Conservation (phyloP, 192 early-diverging fungal species). For the Umbelopsis isabellina region DNA sequence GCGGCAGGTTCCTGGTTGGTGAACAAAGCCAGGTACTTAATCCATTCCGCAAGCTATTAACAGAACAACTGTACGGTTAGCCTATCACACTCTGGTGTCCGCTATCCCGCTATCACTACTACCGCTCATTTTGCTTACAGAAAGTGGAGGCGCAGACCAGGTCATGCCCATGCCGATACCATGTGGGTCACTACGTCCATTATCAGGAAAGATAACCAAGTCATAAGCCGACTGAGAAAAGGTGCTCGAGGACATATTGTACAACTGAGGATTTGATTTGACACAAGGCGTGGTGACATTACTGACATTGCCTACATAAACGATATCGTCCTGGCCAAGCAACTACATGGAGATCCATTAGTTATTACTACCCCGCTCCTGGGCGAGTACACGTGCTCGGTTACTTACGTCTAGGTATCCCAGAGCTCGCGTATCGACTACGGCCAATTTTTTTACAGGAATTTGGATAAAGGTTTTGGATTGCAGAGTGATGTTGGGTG, state of each 20-base stretch:
- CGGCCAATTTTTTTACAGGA: conserved; percentile 37
- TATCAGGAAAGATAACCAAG: conserved; percentile 25
- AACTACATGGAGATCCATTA: conserved; percentile 27
- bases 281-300: conserved; percentile 49
- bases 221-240: conserved; percentile 24
- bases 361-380: neutral
- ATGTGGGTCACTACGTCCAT: conserved; percentile 24
- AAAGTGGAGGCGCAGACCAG: conserved; percentile 23
- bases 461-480: conserved; percentile 36
- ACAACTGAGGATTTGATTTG: neutral
- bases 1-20: conserved; percentile 36
- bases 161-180: conserved; percentile 30
- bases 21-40: conserved; percentile 47
- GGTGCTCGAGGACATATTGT: neutral
- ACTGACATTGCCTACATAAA: conserved; percentile 28
- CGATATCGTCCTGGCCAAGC: conserved; percentile 33
- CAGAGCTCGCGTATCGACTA: conserved; percentile 36
- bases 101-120: too few species aligned
- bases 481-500: conserved; percentile 18
- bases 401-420: conserved; percentile 52
- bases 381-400: neutral
- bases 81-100: too few species aligned
- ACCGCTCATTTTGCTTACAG: conserved; percentile 15
- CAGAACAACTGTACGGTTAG: neutral
- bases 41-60: conserved; percentile 37